Conservation (phyloP, 768 basidiomycete genomes). For the Basidioascus undulatus region DNA sequence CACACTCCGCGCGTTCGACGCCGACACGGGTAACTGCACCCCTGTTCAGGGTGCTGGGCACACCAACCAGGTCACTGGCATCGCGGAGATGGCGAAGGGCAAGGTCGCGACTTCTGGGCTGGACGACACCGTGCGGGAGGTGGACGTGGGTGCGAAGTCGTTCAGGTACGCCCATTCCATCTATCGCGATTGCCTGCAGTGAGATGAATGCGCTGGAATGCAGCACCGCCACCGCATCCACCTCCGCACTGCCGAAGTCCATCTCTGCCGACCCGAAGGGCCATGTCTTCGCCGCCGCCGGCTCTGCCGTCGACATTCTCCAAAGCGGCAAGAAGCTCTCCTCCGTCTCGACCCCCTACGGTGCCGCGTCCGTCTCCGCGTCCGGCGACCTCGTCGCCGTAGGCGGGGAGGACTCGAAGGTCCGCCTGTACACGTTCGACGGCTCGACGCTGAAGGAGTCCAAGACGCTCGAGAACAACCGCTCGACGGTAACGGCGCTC, state of each 20-base stretch:
- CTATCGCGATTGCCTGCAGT: too few relatives aligned
- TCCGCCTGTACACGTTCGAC: conserved; percentile 49
- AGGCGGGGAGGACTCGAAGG: conserved; percentile 37
- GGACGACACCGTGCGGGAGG: conserved; percentile 54
- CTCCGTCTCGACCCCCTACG: conserved; percentile 29
- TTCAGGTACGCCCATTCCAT: too few relatives aligned
- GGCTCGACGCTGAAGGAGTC: conserved; percentile 30
- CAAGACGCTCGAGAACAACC: conserved; percentile 38
- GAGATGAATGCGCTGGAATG: too few relatives aligned
- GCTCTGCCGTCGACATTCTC: conserved; percentile 36
- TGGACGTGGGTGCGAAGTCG: conserved; percentile 23
- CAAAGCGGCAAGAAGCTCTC: conserved; percentile 43
- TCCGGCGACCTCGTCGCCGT: conserved; percentile 16
- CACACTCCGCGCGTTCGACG: conserved; percentile 38
- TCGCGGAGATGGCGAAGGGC: conserved; percentile 27
- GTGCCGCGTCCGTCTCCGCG: conserved; percentile 35
- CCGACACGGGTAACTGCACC: conserved; percentile 26
- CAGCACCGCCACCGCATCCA: background rate
- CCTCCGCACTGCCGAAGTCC: conserved; percentile 35
- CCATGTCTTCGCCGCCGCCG: conserved; percentile 40
- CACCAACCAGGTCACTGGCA: conserved; percentile 38
- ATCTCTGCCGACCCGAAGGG: conserved; percentile 35
- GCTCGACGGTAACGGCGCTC: conserved; percentile 43
- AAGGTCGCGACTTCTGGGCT: conserved; percentile 48
- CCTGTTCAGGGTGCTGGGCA: conserved; percentile 35